phyloP scores from a whole-genome alignment of 208 protist species.

The Angomonas ambiguus region DNA sequence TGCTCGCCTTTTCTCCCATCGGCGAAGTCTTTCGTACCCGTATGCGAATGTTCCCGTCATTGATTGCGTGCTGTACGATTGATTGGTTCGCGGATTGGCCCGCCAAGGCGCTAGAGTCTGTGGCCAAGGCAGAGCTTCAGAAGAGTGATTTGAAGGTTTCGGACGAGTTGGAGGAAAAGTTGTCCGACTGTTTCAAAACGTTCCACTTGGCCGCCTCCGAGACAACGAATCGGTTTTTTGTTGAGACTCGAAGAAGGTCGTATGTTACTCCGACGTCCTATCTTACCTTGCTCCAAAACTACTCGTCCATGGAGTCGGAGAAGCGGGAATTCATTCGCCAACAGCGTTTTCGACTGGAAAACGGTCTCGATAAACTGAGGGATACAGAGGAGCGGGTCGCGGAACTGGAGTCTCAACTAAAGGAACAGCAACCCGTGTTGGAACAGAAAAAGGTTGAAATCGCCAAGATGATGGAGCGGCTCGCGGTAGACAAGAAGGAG shows the following conservation, averaged over 20 bases:
- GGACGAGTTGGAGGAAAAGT: conserved; percentile 21
- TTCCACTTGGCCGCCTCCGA: conserved; percentile 91
- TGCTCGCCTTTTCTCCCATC: conserved; percentile 95
- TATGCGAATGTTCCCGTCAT: conserved; percentile 96
- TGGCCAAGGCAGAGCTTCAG: conserved; percentile 83
- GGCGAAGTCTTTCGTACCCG: conserved; percentile 93
- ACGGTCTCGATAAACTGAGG: conserved; percentile 94
- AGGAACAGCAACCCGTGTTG: conserved; percentile 94
- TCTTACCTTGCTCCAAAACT: conserved; percentile 93
- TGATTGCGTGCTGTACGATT: conserved; percentile 98
- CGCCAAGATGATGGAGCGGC: conserved; percentile 89
- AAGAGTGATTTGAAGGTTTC: neutral
- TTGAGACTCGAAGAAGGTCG: conserved; percentile 90
- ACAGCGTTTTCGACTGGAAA: conserved; percentile 87
- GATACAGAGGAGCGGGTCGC: conserved; percentile 92
- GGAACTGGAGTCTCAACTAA: conserved; percentile 91
- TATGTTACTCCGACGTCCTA: conserved; percentile 98
- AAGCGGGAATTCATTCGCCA: conserved; percentile 82
- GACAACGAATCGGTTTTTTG: conserved; percentile 88
- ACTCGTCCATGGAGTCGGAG: conserved; percentile 75
- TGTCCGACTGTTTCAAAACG: conserved; percentile 86
- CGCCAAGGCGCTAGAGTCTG: conserved; percentile 91
- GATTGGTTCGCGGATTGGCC: conserved; percentile 98
- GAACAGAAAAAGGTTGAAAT: conserved; percentile 92
- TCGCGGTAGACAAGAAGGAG: conserved; percentile 87